A percentile compares a stretch with the other conserved stretches of the same genome.
phyloP scores from a whole-genome alignment of 306 rosid genomes.

The Hylodesmum podocarpum region DNA sequence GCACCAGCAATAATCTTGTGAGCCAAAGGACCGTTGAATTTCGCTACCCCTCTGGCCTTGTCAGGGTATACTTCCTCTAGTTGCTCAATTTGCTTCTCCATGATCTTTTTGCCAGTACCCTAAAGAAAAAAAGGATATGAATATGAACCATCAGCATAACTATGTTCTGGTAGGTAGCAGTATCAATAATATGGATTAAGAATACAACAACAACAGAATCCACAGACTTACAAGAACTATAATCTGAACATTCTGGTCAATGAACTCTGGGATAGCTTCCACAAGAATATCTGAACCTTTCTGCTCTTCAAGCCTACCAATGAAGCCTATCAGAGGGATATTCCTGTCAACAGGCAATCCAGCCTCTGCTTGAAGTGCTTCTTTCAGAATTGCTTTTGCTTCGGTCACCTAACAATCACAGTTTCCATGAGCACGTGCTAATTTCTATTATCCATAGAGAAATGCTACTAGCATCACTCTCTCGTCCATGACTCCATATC shows the following conservation, averaged over 20 bases:
- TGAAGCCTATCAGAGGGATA: slow-evolving; percentile 83
- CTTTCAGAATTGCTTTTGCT: slow-evolving; percentile 75
- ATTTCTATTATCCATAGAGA: no score
- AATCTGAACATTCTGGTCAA: slow-evolving; percentile 67
- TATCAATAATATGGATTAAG: slow-evolving; percentile 6
- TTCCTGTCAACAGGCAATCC: slow-evolving; percentile 81
- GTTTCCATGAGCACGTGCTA: neutral
- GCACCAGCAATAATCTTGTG: slow-evolving; percentile 79
- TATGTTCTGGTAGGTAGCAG: neutral
- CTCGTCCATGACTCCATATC: neutral
- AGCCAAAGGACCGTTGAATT: slow-evolving; percentile 68
- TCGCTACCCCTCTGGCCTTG: slow-evolving; percentile 62
- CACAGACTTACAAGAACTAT: slow-evolving; percentile 68
- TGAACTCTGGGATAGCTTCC: slow-evolving; percentile 68
- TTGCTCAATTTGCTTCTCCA: slow-evolving; percentile 68
- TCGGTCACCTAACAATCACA: slow-evolving; percentile 53
- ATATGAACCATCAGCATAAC: slow-evolving; percentile 11
- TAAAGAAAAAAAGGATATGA: slow-evolving; percentile 9
- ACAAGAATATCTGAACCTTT: slow-evolving; percentile 94
- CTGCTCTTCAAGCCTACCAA: slow-evolving; percentile 98
- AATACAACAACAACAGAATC: neutral
- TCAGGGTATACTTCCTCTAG: slow-evolving; percentile 56
- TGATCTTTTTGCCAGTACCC: slow-evolving; percentile 78
- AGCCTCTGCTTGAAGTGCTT: slow-evolving; percentile 89
- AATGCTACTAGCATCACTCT: no score